Percentiles rank a stretch among this genome's conserved stretches.
Conservation (phyloP, 2,329 filamentous ascomycete genomes). For the Cordyceps javanica region DNA sequence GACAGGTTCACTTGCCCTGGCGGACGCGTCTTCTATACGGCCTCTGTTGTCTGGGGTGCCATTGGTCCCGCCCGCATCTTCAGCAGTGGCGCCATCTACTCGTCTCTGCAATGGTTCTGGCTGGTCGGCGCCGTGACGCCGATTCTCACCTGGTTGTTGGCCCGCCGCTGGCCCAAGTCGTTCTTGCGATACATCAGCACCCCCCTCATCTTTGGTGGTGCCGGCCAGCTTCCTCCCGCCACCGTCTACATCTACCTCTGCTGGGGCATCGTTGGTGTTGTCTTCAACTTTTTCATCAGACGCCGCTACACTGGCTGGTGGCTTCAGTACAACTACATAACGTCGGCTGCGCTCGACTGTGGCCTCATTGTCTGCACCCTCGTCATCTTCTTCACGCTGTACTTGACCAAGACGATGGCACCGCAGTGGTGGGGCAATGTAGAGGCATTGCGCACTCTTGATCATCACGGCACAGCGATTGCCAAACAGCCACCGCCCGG, state of each 20-base stretch:
- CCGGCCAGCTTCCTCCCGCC: slow-evolving; percentile 59
- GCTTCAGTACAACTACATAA: slow-evolving; percentile 72
- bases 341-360: slow-evolving; percentile 63
- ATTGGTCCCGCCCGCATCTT: slow-evolving; percentile 69
- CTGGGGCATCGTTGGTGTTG: slow-evolving; percentile 61
- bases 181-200: slow-evolving; percentile 60
- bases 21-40: slow-evolving; percentile 57
- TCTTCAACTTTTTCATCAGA: slow-evolving; percentile 65
- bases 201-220: slow-evolving; percentile 62
- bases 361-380: slow-evolving; percentile 61
- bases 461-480: slow-evolving; percentile 38
- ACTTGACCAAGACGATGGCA: slow-evolving; percentile 48
- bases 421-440: slow-evolving; percentile 60
- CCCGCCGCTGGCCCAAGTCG: slow-evolving; percentile 54
- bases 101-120: slow-evolving; percentile 64
- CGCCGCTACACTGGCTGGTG: slow-evolving; percentile 65
- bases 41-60: slow-evolving; percentile 66
- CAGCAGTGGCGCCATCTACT: slow-evolving; percentile 55
- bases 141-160: slow-evolving; percentile 56
- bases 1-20: slow-evolving; percentile 52
- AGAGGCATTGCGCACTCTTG: slow-evolving; percentile 40
- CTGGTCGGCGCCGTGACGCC: slow-evolving; percentile 59
- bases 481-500: slow-evolving; percentile 35
- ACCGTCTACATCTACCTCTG: slow-evolving; percentile 65
- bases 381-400: slow-evolving; percentile 63